Evolutionary conservation across 2,329 filamentous ascomycete species (phyloP).

Genomic region (Geosmithia flava): DNA sequence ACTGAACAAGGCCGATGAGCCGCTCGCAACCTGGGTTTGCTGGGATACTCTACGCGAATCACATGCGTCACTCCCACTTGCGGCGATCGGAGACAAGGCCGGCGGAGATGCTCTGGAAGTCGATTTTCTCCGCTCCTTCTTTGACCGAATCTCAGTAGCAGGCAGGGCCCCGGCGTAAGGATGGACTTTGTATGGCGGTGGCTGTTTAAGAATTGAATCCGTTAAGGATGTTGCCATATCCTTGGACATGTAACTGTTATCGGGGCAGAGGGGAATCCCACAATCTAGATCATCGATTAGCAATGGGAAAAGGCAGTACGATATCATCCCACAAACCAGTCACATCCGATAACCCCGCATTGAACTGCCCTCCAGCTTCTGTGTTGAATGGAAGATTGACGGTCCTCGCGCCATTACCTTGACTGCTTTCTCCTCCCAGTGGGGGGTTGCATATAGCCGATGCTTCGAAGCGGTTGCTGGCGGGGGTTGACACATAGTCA

Average conservation of each 20-base stretch:
- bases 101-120: conserved; percentile 4
- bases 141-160: conserved; percentile 25
- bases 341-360: background rate
- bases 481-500: conserved; percentile 17
- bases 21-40: conserved; percentile 17
- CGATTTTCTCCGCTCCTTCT: conserved; percentile 25
- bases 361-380: conserved; percentile 14
- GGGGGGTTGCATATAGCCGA: background rate
- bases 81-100: conserved; percentile 6
- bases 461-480: background rate
- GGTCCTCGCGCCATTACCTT: background rate
- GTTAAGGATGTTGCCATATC: conserved; percentile 30
- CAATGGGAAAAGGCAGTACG: background rate
- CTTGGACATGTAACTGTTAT: conserved; percentile 9
- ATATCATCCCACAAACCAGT: conserved; percentile 2
- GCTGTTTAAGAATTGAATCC: conserved; percentile 35
- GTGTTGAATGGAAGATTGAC: conserved; percentile 29
- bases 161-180: conserved; percentile 15
- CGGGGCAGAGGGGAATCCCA: conserved; percentile 8
- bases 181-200: conserved; percentile 22
- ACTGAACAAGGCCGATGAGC: conserved; percentile 6
- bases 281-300: conserved; percentile 4
- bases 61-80: conserved; percentile 1
- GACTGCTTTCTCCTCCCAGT: background rate
- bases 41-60: conserved; percentile 29